Evolutionary conservation across 345 rosid genomes (phyloP).

Genomic region (Eucalyptus microcorys): DNA sequence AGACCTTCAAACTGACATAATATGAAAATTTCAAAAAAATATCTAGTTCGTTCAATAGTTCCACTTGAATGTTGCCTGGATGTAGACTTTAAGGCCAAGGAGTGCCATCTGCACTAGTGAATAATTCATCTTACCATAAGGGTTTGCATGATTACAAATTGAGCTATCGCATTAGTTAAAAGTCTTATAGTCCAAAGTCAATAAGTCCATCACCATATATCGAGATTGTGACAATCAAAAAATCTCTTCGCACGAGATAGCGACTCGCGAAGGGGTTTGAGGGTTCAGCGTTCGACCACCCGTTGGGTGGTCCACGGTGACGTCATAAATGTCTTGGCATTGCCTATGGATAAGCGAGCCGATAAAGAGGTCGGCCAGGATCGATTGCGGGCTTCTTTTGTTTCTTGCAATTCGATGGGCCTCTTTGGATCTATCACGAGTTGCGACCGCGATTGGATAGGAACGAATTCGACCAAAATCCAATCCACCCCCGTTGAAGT

Average conservation of each 20-base stretch:
- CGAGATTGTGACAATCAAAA: neutral
- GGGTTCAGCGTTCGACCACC: neutral
- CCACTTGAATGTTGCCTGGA: rapidly evolving
- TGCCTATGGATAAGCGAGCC: neutral
- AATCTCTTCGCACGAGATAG: neutral
- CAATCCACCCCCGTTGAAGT: neutral
- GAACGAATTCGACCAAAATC: neutral
- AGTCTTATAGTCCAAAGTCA: neutral
- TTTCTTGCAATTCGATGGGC: neutral
- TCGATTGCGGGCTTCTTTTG: neutral
- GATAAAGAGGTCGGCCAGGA: neutral
- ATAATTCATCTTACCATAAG: rapidly evolving
- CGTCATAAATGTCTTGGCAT: neutral
- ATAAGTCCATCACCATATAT: neutral
- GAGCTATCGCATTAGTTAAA: rapidly evolving
- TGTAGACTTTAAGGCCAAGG: neutral
- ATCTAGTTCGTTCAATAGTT: neutral
- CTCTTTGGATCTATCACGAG: neutral
- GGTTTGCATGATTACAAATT: neutral
- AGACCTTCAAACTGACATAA: neutral
- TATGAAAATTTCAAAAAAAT: neutral
- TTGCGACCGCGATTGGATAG: neutral
- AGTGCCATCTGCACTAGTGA: neutral
- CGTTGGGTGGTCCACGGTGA: neutral
- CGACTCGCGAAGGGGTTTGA: neutral